phyloP scores from a whole-genome alignment of 768 basidiomycete species.

The Sarcodon aspratus region DNA sequence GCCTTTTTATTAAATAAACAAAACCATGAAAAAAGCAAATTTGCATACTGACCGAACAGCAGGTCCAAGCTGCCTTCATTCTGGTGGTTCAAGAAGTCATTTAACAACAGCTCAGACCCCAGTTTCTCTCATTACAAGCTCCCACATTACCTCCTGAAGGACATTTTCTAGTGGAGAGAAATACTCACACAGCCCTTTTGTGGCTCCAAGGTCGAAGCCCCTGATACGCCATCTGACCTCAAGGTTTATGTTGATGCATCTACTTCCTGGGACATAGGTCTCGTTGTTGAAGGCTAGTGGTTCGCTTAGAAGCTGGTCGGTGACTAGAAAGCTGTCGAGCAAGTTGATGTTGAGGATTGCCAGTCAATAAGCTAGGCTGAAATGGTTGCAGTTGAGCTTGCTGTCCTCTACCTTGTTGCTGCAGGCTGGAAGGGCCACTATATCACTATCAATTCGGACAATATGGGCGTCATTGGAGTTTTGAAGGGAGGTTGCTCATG shows the following conservation, averaged over 20 bases:
- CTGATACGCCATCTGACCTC: neutral
- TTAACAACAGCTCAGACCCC: too few relatives aligned
- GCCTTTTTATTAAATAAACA: too few relatives aligned
- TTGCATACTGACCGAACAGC: too few relatives aligned
- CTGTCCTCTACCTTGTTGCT: too few relatives aligned
- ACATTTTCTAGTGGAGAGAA: constrained; percentile 25
- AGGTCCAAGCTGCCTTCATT: constrained; percentile 7
- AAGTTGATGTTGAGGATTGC: too few relatives aligned
- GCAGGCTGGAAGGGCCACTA: too few relatives aligned
- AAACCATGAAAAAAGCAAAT: too few relatives aligned
- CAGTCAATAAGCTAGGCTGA: constrained; percentile 33
- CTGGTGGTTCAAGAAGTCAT: constrained; percentile 4
- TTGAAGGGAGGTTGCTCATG: constrained; percentile 18
- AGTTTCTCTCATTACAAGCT: constrained; percentile 2
- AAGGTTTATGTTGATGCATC: constrained; percentile 20
- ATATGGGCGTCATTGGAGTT: constrained; percentile 19
- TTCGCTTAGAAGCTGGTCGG: too few relatives aligned
- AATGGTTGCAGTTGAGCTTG: constrained; percentile 24
- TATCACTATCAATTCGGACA: constrained; percentile 22
- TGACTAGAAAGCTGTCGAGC: too few relatives aligned
- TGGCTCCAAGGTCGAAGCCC: constrained; percentile 16
- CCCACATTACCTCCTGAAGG: constrained; percentile 6
- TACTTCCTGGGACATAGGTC: constrained; percentile 23
- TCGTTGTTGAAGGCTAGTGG: constrained; percentile 16
- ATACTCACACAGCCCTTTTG: constrained; percentile 24